A percentile compares a stretch with the other conserved stretches of the same genome.
phyloP scores from a whole-genome alignment of 768 basidiomycete species.

The Suillus luteus region DNA sequence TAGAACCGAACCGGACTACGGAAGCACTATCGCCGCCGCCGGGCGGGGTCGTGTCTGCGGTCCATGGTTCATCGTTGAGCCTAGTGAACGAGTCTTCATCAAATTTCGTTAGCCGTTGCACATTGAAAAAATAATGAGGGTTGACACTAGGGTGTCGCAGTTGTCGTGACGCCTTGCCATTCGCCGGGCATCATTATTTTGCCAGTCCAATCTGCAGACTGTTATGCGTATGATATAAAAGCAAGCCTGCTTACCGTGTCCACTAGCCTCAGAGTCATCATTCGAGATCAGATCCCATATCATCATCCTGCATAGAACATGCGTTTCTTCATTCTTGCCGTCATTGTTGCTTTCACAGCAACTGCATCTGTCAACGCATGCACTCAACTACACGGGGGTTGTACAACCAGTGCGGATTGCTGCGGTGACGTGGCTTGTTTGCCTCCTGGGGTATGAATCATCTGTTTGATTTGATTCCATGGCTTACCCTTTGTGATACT shows the following conservation, averaged over 20 bases:
- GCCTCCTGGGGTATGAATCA: neutral
- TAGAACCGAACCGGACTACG: too few relatives aligned
- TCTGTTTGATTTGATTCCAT: neutral
- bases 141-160: too few relatives aligned
- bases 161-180: neutral
- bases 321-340: neutral
- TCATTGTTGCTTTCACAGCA: neutral
- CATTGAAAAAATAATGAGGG: too few relatives aligned
- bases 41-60: too few relatives aligned
- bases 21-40: too few relatives aligned
- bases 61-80: too few relatives aligned
- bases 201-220: neutral
- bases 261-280: neutral
- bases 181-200: neutral
- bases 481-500: neutral
- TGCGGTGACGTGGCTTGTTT: neutral
- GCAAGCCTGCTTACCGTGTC: neutral
- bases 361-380: neutral
- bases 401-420: neutral
- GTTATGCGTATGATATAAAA: neutral
- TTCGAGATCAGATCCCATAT: neutral
- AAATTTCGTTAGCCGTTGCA: too few relatives aligned
- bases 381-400: fast-evolving
- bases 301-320: neutral
- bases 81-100: too few relatives aligned